Conservation (phyloP, 2,329 filamentous ascomycete genomes). For the Fusarium pseudocircinatum region DNA sequence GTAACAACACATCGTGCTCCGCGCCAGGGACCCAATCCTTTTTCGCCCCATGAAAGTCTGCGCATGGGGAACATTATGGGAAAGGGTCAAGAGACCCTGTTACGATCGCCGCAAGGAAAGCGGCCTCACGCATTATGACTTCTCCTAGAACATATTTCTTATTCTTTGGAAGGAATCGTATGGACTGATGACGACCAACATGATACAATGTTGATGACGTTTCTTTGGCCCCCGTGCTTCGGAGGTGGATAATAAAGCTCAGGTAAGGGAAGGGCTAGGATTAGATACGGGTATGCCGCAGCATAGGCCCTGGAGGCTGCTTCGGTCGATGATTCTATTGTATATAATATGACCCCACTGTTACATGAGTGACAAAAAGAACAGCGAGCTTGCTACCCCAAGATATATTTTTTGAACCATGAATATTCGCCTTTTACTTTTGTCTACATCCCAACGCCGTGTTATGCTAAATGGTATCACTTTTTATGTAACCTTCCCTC, state of each 20-base stretch:
- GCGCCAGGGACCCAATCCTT: not conserved
- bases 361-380: conserved; percentile 18
- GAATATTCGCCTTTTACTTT: conserved; percentile 1
- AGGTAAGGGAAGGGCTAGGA: not conserved
- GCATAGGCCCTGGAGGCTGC: conserved; percentile 30
- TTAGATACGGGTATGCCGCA: conserved; percentile 6
- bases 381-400: not conserved
- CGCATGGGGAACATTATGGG: not conserved
- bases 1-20: not conserved
- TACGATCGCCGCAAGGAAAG: conserved; percentile 17
- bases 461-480: conserved; percentile 24
- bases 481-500: not conserved
- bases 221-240: conserved; percentile 11
- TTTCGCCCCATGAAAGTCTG: not conserved
- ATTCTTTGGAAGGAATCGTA: conserved; percentile 11
- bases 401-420: not conserved
- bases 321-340: conserved; percentile 12
- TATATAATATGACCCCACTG: conserved; percentile 23
- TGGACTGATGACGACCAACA: conserved; percentile 26
- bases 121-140: conserved; percentile 29
- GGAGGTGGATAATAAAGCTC: not conserved
- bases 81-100: not conserved
- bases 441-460: conserved; percentile 28
- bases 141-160: conserved; percentile 15
- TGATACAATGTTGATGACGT: conserved; percentile 22